phyloP scores from a whole-genome alignment of 2,329 filamentous ascomycete genomes.

The Diplodia mutila region DNA sequence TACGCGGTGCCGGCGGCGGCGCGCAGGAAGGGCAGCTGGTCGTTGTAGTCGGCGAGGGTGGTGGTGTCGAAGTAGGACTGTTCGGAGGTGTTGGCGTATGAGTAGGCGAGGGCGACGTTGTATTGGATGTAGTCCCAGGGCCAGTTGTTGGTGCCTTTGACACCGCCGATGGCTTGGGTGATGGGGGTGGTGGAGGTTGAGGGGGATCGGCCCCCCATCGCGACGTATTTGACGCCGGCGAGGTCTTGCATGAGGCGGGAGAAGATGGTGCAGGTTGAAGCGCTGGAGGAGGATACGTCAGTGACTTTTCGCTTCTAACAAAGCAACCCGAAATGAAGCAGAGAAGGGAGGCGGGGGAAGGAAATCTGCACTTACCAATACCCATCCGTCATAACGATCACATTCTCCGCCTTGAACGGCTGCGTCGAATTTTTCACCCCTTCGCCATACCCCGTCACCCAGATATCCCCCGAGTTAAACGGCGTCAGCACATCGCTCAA shows the following conservation, averaged over 20 bases:
- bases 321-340: neutral
- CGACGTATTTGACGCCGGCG: constrained; percentile 60
- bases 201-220: constrained; percentile 60
- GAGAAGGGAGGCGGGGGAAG: neutral
- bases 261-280: constrained; percentile 64
- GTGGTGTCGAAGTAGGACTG: constrained; percentile 36
- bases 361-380: constrained; percentile 44
- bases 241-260: constrained; percentile 57
- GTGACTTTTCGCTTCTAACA: neutral
- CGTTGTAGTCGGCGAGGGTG: constrained; percentile 39
- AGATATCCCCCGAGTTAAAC: constrained; percentile 39
- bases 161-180: constrained; percentile 64
- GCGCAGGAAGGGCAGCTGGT: constrained; percentile 38
- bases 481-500: constrained; percentile 45
- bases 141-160: constrained; percentile 56
- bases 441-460: constrained; percentile 44
- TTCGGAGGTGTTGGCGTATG: constrained; percentile 32
- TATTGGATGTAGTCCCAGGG: constrained; percentile 39
- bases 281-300: constrained; percentile 29
- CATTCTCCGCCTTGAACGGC: constrained; percentile 62
- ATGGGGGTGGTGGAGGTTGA: constrained; percentile 47
- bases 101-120: constrained; percentile 29
- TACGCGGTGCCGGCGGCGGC: constrained; percentile 33
- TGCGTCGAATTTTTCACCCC: constrained; percentile 41
- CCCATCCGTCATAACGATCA: constrained; percentile 59